Percentiles rank a stretch among this genome's conserved stretches.
Conservation (phyloP, 805 yeast species). For the Hermanozyma aechmeae region DNA sequence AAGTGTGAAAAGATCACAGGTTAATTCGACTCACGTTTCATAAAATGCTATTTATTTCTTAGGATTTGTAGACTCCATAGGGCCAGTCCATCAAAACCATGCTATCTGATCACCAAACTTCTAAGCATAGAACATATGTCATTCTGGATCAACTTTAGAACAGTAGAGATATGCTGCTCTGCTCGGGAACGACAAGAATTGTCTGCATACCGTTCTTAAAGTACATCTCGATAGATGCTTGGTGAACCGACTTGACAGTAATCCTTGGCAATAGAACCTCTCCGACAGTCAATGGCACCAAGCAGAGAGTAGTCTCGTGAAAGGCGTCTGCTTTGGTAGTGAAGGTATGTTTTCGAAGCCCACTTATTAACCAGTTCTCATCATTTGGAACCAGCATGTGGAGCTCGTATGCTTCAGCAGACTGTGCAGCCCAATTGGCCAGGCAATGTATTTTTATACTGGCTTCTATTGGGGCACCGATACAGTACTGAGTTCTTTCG, state of each 20-base stretch:
- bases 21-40: too few species aligned
- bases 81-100: too few species aligned
- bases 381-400: constrained; percentile 40
- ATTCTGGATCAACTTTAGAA: too few species aligned
- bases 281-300: constrained; percentile 75
- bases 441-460: constrained; percentile 34
- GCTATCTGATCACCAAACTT: too few species aligned
- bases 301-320: constrained; percentile 28
- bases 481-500: constrained; percentile 35
- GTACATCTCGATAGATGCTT: constrained; percentile 46
- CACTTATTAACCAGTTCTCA: constrained; percentile 79
- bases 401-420: constrained; percentile 15
- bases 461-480: constrained; percentile 56
- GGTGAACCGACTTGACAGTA: constrained; percentile 24
- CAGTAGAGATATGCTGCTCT: constrained; percentile 53
- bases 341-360: constrained; percentile 50
- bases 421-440: constrained; percentile 33
- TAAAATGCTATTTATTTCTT: too few species aligned
- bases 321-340: constrained; percentile 14
- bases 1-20: too few species aligned
- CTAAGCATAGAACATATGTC: too few species aligned
- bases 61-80: too few species aligned
- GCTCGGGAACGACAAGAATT: constrained; percentile 61
- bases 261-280: constrained; percentile 59
- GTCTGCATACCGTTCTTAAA: constrained; percentile 62